Percentiles rank a stretch among this genome's conserved stretches.
These are phyloP conservation scores for Sanghuangporus sanghuang DNA, from an alignment of 1,284 basidiomycete species.

Conservation along the genomic window DNA sequence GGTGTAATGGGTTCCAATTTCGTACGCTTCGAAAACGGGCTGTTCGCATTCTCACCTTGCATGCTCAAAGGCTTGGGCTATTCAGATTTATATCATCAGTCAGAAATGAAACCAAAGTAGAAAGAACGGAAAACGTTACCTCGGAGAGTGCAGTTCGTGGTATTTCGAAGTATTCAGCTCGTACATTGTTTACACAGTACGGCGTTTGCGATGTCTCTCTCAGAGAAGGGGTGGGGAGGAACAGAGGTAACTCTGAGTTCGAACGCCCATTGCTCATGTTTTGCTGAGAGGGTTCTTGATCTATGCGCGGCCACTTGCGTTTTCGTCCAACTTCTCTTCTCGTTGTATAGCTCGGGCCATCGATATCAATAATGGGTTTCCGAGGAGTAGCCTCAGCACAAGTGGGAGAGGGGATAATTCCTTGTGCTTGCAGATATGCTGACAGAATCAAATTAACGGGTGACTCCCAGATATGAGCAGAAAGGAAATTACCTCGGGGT, in stretches of 20 bases:
- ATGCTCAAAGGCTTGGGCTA: neutral
- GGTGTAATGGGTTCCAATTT: neutral
- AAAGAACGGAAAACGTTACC: neutral
- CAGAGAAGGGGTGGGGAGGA: neutral
- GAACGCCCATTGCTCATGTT: neutral
- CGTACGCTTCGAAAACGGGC: neutral
- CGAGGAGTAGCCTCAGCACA: neutral
- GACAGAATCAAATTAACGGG: neutral
- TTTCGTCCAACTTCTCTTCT: neutral
- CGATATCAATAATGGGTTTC: neutral
- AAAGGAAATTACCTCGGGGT: neutral
- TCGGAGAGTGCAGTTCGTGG: neutral
- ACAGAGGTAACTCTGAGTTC: neutral
- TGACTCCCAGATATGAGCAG: neutral
- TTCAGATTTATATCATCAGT: neutral
- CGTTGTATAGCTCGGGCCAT: neutral
- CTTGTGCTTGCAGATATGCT: slow-evolving; percentile 5
- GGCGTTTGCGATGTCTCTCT: neutral
- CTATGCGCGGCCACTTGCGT: neutral
- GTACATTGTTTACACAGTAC: neutral
- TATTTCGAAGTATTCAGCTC: neutral
- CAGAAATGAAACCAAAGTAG: neutral
- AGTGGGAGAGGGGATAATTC: neutral
- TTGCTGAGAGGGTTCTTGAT: neutral
- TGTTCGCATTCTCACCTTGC: neutral